Evolutionary conservation across 1,284 basidiomycete species (phyloP), one percentile per base, ranked within the genome.

Genomic region (Melampsora medusae): DNA sequence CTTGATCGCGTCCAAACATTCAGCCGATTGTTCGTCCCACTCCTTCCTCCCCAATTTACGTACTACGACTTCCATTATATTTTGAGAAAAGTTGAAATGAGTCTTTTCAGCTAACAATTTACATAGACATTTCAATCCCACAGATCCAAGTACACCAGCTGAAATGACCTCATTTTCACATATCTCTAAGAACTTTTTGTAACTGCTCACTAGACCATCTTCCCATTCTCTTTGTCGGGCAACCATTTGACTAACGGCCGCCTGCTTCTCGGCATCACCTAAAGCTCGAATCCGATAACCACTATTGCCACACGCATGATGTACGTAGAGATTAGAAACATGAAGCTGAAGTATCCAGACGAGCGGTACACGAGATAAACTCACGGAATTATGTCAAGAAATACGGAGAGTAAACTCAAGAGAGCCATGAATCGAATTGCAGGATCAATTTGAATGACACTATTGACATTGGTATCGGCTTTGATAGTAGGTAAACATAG

Each of bases 21-120:
- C 85, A 80, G 93, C 89, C n/a, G 73, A 75, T 17, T 46, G 25
- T 61, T 68, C 86, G 84, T 93, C 91, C 93, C 94, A 97, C 49
- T 90, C 89, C 82, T 88, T 90, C 80, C 89, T 89, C 80, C 93
- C 96, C 72, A 99, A 84, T 19, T 89, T 88, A 68, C 91, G 89
- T 22, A 99, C 89, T 66, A 99, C 86, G 68, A 90, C 90, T 77
- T 89, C 90, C 88, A 97, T 92, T 79, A 99, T 88, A 84, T 99
- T 98, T 79, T 89, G 87, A 67, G 92, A 89, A 84, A 97, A 99
- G 85, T 99, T 99, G 88, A 99, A 99, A 84, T 99, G 95, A 12
- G 93, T 92, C 78, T 90, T 89, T 79, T 92, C 89, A 25, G 87
- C 86, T 14, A 95, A 86, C 61, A 99, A 86, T 3, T 90, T 90